Percentiles rank a stretch among this genome's conserved stretches.
Evolutionary conservation across 345 rosid genomes (phyloP).

Genomic region (sweet orange (Citrus sinensis)): DNA sequence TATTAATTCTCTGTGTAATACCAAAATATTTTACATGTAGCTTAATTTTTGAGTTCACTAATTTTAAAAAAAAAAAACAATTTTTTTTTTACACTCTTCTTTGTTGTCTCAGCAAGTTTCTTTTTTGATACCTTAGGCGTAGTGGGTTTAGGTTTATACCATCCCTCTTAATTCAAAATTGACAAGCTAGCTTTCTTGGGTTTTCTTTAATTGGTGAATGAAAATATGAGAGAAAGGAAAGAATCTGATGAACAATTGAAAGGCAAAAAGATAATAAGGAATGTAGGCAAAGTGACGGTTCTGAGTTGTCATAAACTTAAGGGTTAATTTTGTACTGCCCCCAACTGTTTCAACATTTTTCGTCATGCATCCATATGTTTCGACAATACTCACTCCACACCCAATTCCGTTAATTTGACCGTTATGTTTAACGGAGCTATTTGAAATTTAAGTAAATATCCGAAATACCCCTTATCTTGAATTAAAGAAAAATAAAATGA

Average conservation of each 20-base stretch:
- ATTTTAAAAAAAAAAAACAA: too few relatives aligned
- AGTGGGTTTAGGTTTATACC: neutral
- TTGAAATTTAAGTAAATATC: too few relatives aligned
- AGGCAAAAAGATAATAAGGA: neutral
- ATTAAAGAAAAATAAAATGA: too few relatives aligned
- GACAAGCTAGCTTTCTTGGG: neutral
- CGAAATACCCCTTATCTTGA: too few relatives aligned
- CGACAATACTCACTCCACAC: too few relatives aligned
- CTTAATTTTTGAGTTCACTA: neutral
- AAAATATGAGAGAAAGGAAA: neutral
- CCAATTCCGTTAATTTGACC: too few relatives aligned
- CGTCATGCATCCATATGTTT: too few relatives aligned
- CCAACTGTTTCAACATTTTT: too few relatives aligned
- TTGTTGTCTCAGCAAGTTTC: neutral
- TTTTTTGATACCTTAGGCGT: neutral
- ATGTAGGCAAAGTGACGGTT: neutral
- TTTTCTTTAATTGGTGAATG: neutral
- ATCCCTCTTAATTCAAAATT: neutral
- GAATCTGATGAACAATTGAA: neutral
- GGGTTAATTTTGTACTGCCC: too few relatives aligned
- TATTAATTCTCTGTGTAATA: too few relatives aligned
- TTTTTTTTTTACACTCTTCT: neutral
- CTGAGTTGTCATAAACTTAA: neutral
- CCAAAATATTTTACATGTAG: neutral
- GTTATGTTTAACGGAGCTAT: too few relatives aligned